A percentile compares a stretch with the other conserved stretches of the same genome.
Conservation (phyloP, 148 eudicot genomes). For the Vaccinium macrocarpon region DNA sequence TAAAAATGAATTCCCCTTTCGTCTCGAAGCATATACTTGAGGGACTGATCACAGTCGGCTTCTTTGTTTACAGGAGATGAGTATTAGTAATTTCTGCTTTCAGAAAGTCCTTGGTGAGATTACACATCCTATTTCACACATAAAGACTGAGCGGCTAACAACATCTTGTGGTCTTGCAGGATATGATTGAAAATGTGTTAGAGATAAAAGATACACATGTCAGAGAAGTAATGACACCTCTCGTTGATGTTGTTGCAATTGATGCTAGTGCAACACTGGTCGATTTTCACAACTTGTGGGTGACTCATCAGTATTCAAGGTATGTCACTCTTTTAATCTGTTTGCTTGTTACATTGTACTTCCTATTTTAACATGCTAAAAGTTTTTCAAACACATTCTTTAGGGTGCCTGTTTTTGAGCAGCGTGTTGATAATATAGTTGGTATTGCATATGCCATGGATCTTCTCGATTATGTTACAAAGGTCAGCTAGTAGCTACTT, state of each 20-base stretch:
- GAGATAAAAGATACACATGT: slow-evolving; percentile 98
- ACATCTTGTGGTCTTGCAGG: slow-evolving; percentile 44
- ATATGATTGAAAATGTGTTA: slow-evolving; percentile 98
- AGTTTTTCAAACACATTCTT: slow-evolving; percentile 11
- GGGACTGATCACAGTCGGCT: not conserved
- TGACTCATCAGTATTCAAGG: slow-evolving; percentile 97
- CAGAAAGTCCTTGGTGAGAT: not conserved
- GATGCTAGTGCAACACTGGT: slow-evolving; percentile 91
- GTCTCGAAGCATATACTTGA: not conserved
- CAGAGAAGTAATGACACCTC: slow-evolving; percentile 99
- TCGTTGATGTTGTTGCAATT: slow-evolving; percentile 97
- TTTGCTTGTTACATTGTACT: not conserved
- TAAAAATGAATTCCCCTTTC: not conserved
- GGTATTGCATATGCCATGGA: slow-evolving; percentile 99
- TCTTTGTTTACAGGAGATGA: not conserved
- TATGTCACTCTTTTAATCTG: slow-evolving; percentile 23
- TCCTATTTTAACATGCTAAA: slow-evolving; percentile 14
- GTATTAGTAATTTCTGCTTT: not conserved
- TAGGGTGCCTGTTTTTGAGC: slow-evolving; percentile 96
- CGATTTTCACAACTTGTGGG: slow-evolving; percentile 86
- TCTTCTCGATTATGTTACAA: slow-evolving; percentile 80
- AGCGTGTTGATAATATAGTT: slow-evolving; percentile 93
- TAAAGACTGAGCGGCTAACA: not conserved
- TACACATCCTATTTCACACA: not conserved
- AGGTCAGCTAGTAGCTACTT: slow-evolving; percentile 48